Conservation (phyloP, 1,284 basidiomycete genomes). For the Athelia psychrophila region DNA sequence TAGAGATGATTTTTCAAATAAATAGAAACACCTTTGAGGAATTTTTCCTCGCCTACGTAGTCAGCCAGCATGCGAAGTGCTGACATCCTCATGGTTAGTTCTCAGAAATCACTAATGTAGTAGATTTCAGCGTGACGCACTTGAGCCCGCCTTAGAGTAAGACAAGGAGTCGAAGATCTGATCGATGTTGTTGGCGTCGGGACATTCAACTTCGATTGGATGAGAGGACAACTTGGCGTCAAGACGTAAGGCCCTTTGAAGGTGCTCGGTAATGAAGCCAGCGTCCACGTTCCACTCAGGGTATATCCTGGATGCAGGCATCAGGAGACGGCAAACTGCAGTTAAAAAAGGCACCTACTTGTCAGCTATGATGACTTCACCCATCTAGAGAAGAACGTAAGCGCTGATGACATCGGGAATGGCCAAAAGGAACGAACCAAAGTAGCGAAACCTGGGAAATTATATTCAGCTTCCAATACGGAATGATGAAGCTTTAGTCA, state of each 20-base stretch:
- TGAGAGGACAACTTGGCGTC: conserved; percentile 93
- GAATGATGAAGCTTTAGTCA: too few species aligned
- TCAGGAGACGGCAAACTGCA: conserved; percentile 11
- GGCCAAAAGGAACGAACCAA: conserved; percentile 42
- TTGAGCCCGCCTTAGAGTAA: conserved; percentile 85
- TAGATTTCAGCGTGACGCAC: conserved; percentile 29
- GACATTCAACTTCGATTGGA: conserved; percentile 92
- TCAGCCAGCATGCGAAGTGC: conserved; percentile 93
- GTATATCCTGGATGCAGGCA: conserved; percentile 50
- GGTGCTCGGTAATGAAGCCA: conserved; percentile 62
- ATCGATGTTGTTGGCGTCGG: conserved; percentile 84
- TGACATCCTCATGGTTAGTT: conserved; percentile 17
- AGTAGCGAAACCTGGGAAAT: conserved; percentile 79
- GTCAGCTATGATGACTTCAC: conserved; percentile 87
- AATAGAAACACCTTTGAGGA: conserved; percentile 84
- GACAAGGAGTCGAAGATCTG: conserved; percentile 89
- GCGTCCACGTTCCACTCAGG: conserved; percentile 78
- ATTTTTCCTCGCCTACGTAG: conserved; percentile 87
- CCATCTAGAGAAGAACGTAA: conserved; percentile 52
- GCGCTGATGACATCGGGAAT: not conserved
- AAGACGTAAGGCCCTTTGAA: conserved; percentile 70
- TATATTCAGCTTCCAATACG: not conserved
- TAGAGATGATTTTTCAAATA: conserved; percentile 91
- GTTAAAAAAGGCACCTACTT: conserved; percentile 31
- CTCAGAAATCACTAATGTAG: not conserved